phyloP scores from a whole-genome alignment of 805 yeast genomes.

The Yamadazyma sp. region DNA sequence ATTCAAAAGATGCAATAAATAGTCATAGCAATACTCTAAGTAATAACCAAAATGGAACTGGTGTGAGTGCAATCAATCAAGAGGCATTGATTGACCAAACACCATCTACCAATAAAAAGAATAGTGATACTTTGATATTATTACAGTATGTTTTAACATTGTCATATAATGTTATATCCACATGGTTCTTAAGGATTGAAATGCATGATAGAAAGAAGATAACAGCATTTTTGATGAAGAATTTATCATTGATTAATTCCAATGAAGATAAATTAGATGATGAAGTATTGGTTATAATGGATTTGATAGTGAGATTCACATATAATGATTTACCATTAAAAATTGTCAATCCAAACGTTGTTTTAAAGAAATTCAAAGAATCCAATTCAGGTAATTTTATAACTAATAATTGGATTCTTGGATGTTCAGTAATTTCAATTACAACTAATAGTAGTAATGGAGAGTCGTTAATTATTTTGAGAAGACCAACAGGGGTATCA shows the following conservation, averaged over 20 bases:
- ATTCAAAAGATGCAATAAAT: constrained; percentile 51
- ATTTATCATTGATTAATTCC: constrained; percentile 26
- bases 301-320: constrained; percentile 64
- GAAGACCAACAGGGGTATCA: constrained; percentile 68
- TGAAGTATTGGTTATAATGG: constrained; percentile 61
- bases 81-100: constrained; percentile 51
- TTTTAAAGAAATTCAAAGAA: constrained; percentile 7
- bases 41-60: neutral
- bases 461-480: constrained; percentile 44
- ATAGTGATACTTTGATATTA: constrained; percentile 42
- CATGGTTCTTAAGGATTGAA: constrained; percentile 68
- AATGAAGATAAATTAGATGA: constrained; percentile 37
- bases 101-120: constrained; percentile 48
- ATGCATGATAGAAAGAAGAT: constrained; percentile 55
- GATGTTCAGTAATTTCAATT: constrained; percentile 54
- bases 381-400: constrained; percentile 12
- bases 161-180: constrained; percentile 65
- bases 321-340: constrained; percentile 59
- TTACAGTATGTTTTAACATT: constrained; percentile 59
- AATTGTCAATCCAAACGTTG: constrained; percentile 25
- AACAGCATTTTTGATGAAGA: constrained; percentile 61
- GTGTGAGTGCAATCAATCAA: constrained; percentile 15
- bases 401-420: constrained; percentile 56
- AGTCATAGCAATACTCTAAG: constrained; percentile 10
- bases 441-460: constrained; percentile 54